A percentile compares a stretch with the other conserved stretches of the same genome.
Conservation (phyloP, 148 eudicot species). For the Rhododendron simsii region DNA sequence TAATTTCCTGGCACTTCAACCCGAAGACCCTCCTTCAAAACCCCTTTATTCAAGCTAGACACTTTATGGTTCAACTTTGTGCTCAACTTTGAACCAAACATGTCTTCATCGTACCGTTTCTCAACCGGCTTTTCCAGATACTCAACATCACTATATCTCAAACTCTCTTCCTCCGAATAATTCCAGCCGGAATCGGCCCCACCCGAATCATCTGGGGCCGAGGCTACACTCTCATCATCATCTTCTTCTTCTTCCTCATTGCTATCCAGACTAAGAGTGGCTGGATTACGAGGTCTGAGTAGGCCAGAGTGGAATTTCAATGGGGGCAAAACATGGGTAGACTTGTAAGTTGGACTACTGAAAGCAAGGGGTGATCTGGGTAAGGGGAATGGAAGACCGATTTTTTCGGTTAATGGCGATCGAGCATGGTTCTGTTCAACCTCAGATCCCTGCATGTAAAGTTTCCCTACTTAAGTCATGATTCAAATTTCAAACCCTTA, state of each 20-base stretch:
- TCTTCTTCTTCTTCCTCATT: constrained; percentile 32
- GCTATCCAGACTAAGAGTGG: constrained; percentile 30
- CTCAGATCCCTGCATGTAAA: constrained; percentile 51
- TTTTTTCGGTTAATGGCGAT: constrained; percentile 44
- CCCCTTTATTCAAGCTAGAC: constrained; percentile 58
- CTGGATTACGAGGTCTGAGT: constrained; percentile 39
- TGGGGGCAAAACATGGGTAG: constrained; percentile 64
- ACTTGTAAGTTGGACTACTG: constrained; percentile 24
- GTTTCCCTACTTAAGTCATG: neutral
- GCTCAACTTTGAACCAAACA: constrained; percentile 16
- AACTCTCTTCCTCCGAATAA: constrained; percentile 51
- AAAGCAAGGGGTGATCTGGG: constrained; percentile 49
- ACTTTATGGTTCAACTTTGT: constrained; percentile 1
- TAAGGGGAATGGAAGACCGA: constrained; percentile 27
- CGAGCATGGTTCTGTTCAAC: constrained; percentile 22
- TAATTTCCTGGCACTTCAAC: constrained; percentile 43
- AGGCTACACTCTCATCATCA: constrained; percentile 68
- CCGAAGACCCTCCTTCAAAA: constrained; percentile 37
- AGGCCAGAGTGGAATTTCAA: constrained; percentile 63
- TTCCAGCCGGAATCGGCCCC: constrained; percentile 30
- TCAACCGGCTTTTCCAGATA: constrained; percentile 11
- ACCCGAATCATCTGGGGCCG: constrained; percentile 45
- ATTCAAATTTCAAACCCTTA: neutral
- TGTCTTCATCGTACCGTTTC: constrained; percentile 20
- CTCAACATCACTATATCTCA: constrained; percentile 15